Conservation (phyloP, 2,329 filamentous ascomycete genomes). For the Talaromyces sp. region DNA sequence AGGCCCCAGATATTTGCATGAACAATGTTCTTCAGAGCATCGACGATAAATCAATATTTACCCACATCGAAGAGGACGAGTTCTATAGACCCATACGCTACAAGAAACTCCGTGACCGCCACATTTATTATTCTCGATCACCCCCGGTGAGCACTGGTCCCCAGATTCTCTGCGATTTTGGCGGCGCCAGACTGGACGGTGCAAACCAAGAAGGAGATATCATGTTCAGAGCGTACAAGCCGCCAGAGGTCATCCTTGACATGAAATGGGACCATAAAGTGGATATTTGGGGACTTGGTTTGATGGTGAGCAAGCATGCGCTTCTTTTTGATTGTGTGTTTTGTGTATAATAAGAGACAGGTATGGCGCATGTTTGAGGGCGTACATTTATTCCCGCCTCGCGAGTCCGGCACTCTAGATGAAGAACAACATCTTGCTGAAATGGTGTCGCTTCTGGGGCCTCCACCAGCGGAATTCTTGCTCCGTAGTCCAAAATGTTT, state of each 20-base stretch:
- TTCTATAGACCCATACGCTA: constrained; percentile 35
- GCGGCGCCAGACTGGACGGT: constrained; percentile 28
- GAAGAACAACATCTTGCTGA: constrained; percentile 15
- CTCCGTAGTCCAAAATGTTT: constrained; percentile 1
- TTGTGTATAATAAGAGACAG: neutral
- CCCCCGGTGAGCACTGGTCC: constrained; percentile 18
- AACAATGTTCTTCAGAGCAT: constrained; percentile 46
- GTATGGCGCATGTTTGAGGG: constrained; percentile 16
- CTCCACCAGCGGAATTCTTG: constrained; percentile 12
- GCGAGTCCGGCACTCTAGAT: constrained; percentile 6
- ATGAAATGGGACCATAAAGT: constrained; percentile 33
- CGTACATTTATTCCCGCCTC: constrained; percentile 14
- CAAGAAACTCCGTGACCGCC: constrained; percentile 26
- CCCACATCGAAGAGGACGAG: constrained; percentile 38
- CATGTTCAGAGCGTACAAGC: constrained; percentile 40
- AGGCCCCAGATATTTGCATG: constrained; percentile 37
- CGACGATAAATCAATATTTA: constrained; percentile 36
- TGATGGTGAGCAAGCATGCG: constrained; percentile 22
- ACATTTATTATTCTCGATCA: constrained; percentile 30
- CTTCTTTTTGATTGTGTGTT: neutral
- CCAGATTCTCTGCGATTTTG: constrained; percentile 30
- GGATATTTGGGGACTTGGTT: constrained; percentile 40
- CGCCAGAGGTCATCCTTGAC: constrained; percentile 37
- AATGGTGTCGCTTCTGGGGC: constrained; percentile 14
- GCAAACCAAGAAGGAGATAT: constrained; percentile 30